phyloP scores from a whole-genome alignment of 164 flowering plant species.

The Cinnamomum micranthum region DNA sequence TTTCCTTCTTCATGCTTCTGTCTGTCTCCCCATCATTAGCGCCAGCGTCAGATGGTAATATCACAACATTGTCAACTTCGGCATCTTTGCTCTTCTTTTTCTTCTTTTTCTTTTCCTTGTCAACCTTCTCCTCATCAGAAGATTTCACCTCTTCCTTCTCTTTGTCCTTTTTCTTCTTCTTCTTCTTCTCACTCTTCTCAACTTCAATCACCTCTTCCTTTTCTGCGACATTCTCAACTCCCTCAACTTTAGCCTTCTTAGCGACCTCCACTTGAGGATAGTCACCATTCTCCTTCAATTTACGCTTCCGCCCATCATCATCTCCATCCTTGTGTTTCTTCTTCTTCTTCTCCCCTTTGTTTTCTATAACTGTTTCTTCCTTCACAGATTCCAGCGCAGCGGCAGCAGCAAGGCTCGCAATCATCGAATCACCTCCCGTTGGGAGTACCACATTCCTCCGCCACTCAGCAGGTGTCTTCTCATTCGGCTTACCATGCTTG shows the following conservation, averaged over 20 bases:
- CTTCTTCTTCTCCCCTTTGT: conserved; percentile 19
- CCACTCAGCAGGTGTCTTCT: conserved; percentile 70
- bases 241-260: conserved; percentile 1
- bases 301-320: conserved; percentile 1
- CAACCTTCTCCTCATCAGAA: not conserved
- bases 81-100: conserved; percentile 5
- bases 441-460: conserved; percentile 59
- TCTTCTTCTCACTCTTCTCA: conserved; percentile 2
- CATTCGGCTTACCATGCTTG: conserved; percentile 76
- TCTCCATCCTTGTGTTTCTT: conserved; percentile 26
- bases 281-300: not conserved
- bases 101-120: not conserved
- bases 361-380: conserved; percentile 7
- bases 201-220: not conserved
- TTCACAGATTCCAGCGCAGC: conserved; percentile 27
- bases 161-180: conserved; percentile 4
- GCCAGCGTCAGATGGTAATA: not conserved
- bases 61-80: not conserved
- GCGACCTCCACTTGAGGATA: not conserved
- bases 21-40: not conserved
- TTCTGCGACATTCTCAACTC: not conserved
- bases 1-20: conserved; percentile 3
- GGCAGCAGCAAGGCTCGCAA: conserved; percentile 65
- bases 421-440: conserved; percentile 55
- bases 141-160: not conserved